These are phyloP conservation scores for Leersia perrieri DNA, from an alignment of 176 grass and related monocot species.

Conservation along the genomic window DNA sequence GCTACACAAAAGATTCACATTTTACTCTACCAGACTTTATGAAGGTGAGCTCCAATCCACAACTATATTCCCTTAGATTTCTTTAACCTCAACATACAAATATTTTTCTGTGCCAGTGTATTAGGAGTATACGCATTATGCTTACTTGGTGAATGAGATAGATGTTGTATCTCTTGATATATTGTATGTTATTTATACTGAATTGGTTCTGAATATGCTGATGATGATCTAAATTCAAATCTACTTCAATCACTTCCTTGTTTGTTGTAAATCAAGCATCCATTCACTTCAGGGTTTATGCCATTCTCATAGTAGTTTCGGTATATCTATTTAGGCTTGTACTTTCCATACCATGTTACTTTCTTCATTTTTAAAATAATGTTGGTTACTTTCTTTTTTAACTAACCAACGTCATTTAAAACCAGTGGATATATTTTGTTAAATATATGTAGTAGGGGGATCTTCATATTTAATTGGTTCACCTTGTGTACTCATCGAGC, in stretches of 20 bases:
- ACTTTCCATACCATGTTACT: neutral
- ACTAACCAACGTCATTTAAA: too few species aligned
- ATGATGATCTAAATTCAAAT: neutral
- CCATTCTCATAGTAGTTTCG: neutral
- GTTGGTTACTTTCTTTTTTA: too few species aligned
- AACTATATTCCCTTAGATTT: neutral
- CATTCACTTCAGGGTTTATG: neutral
- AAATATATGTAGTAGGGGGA: conserved; percentile 3
- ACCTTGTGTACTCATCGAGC: neutral
- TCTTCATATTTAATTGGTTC: neutral
- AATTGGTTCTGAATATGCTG: neutral
- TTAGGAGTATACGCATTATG: neutral
- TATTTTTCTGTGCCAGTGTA: neutral
- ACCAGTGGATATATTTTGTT: too few species aligned
- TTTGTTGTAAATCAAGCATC: neutral
- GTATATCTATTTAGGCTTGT: neutral
- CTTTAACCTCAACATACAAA: neutral
- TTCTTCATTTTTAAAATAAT: too few species aligned
- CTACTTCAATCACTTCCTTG: neutral
- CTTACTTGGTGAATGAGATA: neutral
- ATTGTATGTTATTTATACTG: neutral
- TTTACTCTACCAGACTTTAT: conserved; percentile 71
- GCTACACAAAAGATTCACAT: conserved; percentile 61
- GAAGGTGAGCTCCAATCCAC: conserved; percentile 48
- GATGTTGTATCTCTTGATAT: neutral